Conservation (phyloP, 2,329 filamentous ascomycete genomes). For the Scedosporium boydii region DNA sequence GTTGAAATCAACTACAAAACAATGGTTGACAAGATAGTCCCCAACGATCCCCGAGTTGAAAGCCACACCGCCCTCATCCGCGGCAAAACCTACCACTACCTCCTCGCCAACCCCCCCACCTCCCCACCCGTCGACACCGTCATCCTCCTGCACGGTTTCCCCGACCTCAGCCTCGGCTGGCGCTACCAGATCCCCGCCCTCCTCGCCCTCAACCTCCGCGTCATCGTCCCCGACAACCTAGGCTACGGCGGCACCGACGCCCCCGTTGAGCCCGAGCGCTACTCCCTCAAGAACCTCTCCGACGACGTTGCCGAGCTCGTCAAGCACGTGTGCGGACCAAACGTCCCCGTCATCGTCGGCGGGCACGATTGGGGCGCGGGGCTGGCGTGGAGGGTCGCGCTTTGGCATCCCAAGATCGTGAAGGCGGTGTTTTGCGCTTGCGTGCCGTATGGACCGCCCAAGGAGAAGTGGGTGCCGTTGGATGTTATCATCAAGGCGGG, state of each 20-base stretch:
- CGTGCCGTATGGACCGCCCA: constrained; percentile 60
- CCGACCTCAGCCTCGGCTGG: constrained; percentile 79
- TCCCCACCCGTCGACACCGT: constrained; percentile 35
- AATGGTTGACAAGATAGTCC: constrained; percentile 11
- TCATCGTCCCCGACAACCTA: constrained; percentile 77
- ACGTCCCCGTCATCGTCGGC: constrained; percentile 61
- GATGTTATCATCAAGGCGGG: constrained; percentile 47
- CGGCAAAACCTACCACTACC: constrained; percentile 61
- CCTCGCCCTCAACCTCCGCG: constrained; percentile 60
- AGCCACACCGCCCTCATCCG: constrained; percentile 55
- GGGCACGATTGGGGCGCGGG: constrained; percentile 91
- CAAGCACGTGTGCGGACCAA: constrained; percentile 35
- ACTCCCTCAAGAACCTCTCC: constrained; percentile 62
- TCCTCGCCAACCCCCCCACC: constrained; percentile 36
- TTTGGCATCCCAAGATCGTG: constrained; percentile 65
- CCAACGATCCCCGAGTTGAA: constrained; percentile 57
- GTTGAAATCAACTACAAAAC: neutral
- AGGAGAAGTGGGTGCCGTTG: constrained; percentile 40
- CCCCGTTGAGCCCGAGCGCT: constrained; percentile 51
- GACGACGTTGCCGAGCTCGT: constrained; percentile 69
- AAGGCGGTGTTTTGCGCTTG: constrained; percentile 70
- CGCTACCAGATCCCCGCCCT: constrained; percentile 78
- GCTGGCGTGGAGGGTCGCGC: constrained; percentile 63
- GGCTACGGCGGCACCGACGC: constrained; percentile 74
- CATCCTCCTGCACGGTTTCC: constrained; percentile 64